These are phyloP conservation scores for Sporopachydermia quercuum DNA, from an alignment of 805 yeast species.

Conservation along the genomic window DNA sequence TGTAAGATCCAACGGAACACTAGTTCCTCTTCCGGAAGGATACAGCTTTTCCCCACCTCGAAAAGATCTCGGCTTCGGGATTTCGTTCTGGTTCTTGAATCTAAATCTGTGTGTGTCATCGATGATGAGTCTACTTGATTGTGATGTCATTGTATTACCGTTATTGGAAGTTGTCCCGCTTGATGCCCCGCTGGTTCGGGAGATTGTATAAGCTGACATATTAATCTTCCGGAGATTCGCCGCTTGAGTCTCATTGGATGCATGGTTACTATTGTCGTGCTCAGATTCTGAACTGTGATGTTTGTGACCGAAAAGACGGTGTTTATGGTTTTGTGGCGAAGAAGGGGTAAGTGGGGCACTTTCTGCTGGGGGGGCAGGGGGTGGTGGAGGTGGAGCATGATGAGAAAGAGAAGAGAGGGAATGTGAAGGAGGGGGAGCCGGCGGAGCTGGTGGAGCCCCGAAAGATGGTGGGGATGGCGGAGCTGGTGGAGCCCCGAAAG, in stretches of 20 bases:
- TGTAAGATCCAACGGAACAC: slow-evolving; percentile 67
- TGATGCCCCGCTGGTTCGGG: slow-evolving; percentile 18
- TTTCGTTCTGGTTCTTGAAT: slow-evolving; percentile 47
- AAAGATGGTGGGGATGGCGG: slow-evolving; percentile 5
- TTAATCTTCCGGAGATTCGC: slow-evolving; percentile 43
- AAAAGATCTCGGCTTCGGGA: slow-evolving; percentile 82
- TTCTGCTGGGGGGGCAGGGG: slow-evolving; percentile 12
- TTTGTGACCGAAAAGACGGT: slow-evolving; percentile 7
- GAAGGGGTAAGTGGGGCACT: slow-evolving; percentile 11
- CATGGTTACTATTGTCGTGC: slow-evolving; percentile 14
- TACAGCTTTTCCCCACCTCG: slow-evolving; percentile 61
- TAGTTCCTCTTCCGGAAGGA: slow-evolving; percentile 91
- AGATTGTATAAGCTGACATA: slow-evolving; percentile 50
- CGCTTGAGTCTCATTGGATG: slow-evolving; percentile 20
- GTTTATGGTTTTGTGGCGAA: slow-evolving; percentile 10
- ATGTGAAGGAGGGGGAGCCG: slow-evolving; percentile 3
- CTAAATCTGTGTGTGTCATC: slow-evolving; percentile 57
- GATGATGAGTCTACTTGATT: slow-evolving; percentile 27
- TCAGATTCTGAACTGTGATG: no score
- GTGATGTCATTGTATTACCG: slow-evolving; percentile 6
- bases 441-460: slow-evolving; percentile 3
- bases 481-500: slow-evolving; percentile 5
- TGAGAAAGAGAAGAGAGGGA: slow-evolving; percentile 8
- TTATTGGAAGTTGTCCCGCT: slow-evolving; percentile 7
- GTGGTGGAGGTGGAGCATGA: slow-evolving; percentile 13